phyloP scores from a whole-genome alignment of 1,284 basidiomycete species.

The Microbotryomycetes sp. region DNA sequence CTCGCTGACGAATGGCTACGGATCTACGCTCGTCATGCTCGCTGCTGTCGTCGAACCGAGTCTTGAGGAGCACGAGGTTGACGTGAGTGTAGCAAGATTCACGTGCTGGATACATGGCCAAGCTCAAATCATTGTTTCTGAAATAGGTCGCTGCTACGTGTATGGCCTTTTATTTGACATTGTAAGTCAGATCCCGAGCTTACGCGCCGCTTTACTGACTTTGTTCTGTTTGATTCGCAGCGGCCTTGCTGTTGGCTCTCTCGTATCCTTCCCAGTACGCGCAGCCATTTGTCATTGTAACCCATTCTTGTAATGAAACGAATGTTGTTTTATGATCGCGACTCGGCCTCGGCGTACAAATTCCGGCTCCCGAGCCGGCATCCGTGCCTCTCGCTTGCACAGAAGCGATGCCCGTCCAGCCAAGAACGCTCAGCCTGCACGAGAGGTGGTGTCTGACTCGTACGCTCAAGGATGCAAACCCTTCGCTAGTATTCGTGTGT shows the following conservation, averaged over 20 bases:
- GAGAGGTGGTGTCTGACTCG: background rate
- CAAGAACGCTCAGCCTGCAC: background rate
- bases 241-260: conserved; percentile 28
- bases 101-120: too few relatives aligned
- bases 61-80: conserved; percentile 35
- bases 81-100: too few relatives aligned
- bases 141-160: conserved; percentile 31
- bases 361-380: too few relatives aligned
- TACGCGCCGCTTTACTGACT: background rate
- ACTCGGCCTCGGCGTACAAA: background rate
- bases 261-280: conserved; percentile 29
- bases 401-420: background rate
- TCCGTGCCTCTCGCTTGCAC: too few relatives aligned
- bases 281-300: conserved; percentile 23
- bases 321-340: background rate
- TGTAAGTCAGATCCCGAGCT: background rate
- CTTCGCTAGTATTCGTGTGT: background rate
- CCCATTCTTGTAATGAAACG: conserved; percentile 12
- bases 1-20: conserved; percentile 36
- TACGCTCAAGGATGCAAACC: background rate
- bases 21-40: conserved; percentile 36
- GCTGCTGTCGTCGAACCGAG: conserved; percentile 31
- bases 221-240: background rate
- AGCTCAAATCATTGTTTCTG: too few relatives aligned
- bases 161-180: conserved; percentile 32